Evolutionary conservation across 768 basidiomycete genomes (phyloP).

Genomic region (Asterophora lycoperdoides): DNA sequence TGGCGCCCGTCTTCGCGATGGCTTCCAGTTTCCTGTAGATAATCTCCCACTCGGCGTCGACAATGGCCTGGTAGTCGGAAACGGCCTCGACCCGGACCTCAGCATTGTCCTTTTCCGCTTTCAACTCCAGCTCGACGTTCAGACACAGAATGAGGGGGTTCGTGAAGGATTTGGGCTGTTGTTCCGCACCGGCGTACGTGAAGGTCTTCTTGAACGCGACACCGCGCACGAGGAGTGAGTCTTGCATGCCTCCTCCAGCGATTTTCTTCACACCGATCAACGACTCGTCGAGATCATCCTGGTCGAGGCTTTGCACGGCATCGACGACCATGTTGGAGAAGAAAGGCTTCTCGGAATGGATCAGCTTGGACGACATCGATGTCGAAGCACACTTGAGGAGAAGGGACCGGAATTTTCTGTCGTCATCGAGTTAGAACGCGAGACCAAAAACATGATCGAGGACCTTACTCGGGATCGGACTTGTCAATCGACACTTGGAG

Average conservation of each 20-base stretch:
- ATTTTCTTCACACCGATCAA: slow-evolving; percentile 98
- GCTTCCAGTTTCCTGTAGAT: slow-evolving; percentile 97
- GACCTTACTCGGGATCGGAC: slow-evolving; percentile 78
- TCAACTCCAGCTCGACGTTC: slow-evolving; percentile 97
- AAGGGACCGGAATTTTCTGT: slow-evolving; percentile 87
- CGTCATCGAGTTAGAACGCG: slow-evolving; percentile 9
- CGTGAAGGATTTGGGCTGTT: slow-evolving; percentile 91
- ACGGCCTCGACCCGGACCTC: slow-evolving; percentile 97
- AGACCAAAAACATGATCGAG: slow-evolving; percentile 8
- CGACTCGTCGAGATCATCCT: slow-evolving; percentile 89
- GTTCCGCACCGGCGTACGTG: slow-evolving; percentile 98
- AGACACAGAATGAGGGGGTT: slow-evolving; percentile 88
- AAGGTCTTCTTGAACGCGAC: slow-evolving; percentile 99
- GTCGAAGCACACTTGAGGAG: slow-evolving; percentile 96
- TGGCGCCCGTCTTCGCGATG: slow-evolving; percentile 93
- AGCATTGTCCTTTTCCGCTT: slow-evolving; percentile 99
- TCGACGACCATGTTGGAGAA: slow-evolving; percentile 99
- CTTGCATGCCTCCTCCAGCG: slow-evolving; percentile 96
- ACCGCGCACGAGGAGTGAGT: slow-evolving; percentile 83
- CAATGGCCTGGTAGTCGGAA: slow-evolving; percentile 97
- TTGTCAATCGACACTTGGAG: slow-evolving; percentile 90
- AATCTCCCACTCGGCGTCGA: slow-evolving; percentile 99
- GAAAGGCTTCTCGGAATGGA: slow-evolving; percentile 98
- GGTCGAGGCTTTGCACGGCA: slow-evolving; percentile 89
- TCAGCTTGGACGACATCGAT: slow-evolving; percentile 99